phyloP scores from a whole-genome alignment of 2,329 filamentous ascomycete species.

The Trichoderma oligosporum region DNA sequence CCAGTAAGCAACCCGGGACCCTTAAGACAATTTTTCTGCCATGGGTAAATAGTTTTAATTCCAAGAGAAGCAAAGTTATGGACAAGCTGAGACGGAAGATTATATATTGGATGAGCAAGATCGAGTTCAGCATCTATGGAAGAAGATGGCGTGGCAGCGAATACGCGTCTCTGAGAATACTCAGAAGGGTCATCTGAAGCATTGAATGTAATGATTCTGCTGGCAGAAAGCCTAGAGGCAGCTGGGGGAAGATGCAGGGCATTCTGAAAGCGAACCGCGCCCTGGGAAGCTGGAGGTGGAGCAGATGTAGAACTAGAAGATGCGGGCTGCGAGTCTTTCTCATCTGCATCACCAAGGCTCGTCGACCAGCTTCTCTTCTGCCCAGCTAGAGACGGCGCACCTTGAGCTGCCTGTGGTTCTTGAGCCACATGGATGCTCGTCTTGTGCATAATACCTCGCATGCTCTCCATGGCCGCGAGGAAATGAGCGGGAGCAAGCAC shows the following conservation, averaged over 20 bases:
- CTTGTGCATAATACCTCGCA: slow-evolving; percentile 44
- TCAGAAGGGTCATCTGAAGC: slow-evolving; percentile 39
- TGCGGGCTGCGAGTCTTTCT: neutral
- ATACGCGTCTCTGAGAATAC: slow-evolving; percentile 53
- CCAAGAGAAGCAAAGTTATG: slow-evolving; percentile 62
- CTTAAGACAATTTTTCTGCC: slow-evolving; percentile 72
- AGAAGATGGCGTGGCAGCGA: slow-evolving; percentile 52
- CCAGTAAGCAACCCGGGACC: slow-evolving; percentile 63
- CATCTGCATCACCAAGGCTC: slow-evolving; percentile 20
- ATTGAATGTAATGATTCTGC: slow-evolving; percentile 41
- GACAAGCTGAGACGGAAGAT: slow-evolving; percentile 56
- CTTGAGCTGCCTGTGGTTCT: slow-evolving; percentile 36
- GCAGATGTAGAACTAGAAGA: neutral
- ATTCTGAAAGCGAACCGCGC: slow-evolving; percentile 33
- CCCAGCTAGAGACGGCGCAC: slow-evolving; percentile 43
- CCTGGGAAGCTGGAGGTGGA: slow-evolving; percentile 15
- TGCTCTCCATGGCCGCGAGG: slow-evolving; percentile 36
- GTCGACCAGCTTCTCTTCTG: slow-evolving; percentile 44
- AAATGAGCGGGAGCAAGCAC: slow-evolving; percentile 7
- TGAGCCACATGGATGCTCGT: slow-evolving; percentile 49
- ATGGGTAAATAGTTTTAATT: slow-evolving; percentile 72
- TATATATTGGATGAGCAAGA: slow-evolving; percentile 61
- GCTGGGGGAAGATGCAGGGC: slow-evolving; percentile 32
- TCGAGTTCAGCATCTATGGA: slow-evolving; percentile 54
- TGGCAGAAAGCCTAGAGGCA: slow-evolving; percentile 37